phyloP scores from a whole-genome alignment of 129 eudicot genomes.

The Flaveria ramosissima region DNA sequence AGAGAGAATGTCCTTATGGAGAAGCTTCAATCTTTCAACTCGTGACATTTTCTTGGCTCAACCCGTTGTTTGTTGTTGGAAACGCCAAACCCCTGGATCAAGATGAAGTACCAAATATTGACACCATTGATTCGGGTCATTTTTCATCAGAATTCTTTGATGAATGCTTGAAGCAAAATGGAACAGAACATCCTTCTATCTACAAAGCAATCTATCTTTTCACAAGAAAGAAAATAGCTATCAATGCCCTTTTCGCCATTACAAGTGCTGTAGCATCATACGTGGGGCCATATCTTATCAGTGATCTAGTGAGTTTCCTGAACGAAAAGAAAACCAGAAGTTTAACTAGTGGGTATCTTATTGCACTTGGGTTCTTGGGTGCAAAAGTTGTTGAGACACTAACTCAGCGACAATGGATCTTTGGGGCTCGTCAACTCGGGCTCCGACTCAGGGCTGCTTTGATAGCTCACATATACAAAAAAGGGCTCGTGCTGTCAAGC shows the following conservation, averaged over 20 bases:
- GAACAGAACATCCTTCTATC: conserved; percentile 56
- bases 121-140: conserved; percentile 62
- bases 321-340: conserved; percentile 58
- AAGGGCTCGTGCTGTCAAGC: conserved; percentile 77
- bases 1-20: conserved; percentile 71
- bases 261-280: conserved; percentile 78
- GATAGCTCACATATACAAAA: conserved; percentile 76
- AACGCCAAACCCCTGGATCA: conserved; percentile 73
- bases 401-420: conserved; percentile 96
- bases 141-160: conserved; percentile 60
- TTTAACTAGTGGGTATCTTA: conserved; percentile 68
- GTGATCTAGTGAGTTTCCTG: conserved; percentile 68
- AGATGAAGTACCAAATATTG: conserved; percentile 84
- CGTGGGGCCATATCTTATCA: conserved; percentile 93
- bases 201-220: conserved; percentile 69
- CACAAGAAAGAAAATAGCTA: conserved; percentile 72
- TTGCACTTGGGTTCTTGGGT: conserved; percentile 73
- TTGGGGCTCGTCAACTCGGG: conserved; percentile 90
- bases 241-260: conserved; percentile 76
- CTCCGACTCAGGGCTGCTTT: conserved; percentile 82
- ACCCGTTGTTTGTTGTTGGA: conserved; percentile 69
- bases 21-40: conserved; percentile 68
- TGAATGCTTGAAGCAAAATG: conserved; percentile 51
- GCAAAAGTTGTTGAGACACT: conserved; percentile 86
- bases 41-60: conserved; percentile 92